Base-by-base conservation (phyloP, 768 basidiomycete species). In the Clathrus columnatus region DNA sequence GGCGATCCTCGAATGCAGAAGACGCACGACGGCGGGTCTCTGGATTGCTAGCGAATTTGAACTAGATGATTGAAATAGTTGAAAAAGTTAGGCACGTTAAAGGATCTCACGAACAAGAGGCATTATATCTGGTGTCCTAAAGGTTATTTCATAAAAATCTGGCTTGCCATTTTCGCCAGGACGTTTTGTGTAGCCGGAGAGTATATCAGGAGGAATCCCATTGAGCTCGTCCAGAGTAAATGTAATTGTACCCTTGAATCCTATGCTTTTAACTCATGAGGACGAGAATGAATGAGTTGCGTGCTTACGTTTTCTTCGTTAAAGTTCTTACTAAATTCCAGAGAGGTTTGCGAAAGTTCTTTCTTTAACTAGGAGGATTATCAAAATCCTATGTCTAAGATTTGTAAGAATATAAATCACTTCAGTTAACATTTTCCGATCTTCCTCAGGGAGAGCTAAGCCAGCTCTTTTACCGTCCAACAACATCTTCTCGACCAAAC, bases 321-420 rank as follows among this genome's bases (percentile, higher is more conserved):
- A 71, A 85, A 90, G 70, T 91, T 89, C 83, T 85, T 88, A 84
- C 28, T 81, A 62, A 92, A 92, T 64, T 87, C 84, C n/a, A 90
- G 70, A 65, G 82, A 88, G 24, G 77, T 75, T 62, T 84, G 79
- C 7, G 85, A 85, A 1, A 92, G 73, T 60, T 87, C 82, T 64
- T 92, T 92, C 74, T 87, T 83, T 48, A 90, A 69, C 47, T 67
- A 49, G 14, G 45, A 21, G 6, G 36, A 42, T 10, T 14, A 28
- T 50, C 28, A 20, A 18, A 24, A 18, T 1, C 50, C 14, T 18
- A 23, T n/a, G n/a, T n/a, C n/a, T n/a, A n/a, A n/a, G n/a, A n/a
- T 47, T 8, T 2, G 18, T 16, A 30, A 21, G 29, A 18, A 36
- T 11, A 24, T 45, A 8, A 27, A 57, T 28, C 47, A 65, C 65